Conservation (phyloP, 1,139 yeast genomes). For the Nakaseomyces glabratus region DNA sequence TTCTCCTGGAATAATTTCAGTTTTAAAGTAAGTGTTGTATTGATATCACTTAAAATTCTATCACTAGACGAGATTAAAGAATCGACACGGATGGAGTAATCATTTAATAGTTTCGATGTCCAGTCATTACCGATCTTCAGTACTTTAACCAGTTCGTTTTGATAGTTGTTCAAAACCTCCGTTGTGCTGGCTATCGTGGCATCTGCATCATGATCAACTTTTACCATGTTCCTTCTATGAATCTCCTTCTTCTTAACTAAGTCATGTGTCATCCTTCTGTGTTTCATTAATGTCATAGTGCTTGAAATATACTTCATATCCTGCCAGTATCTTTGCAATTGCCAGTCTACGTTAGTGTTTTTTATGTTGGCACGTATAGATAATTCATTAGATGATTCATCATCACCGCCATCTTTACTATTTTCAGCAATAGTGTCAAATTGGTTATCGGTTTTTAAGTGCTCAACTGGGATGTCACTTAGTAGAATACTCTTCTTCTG, state of each 20-base stretch:
- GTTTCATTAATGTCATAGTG: constrained; percentile 21
- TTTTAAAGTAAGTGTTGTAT: constrained; percentile 68
- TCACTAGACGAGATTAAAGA: constrained; percentile 62
- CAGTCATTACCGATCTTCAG: constrained; percentile 21
- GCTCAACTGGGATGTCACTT: constrained; percentile 11
- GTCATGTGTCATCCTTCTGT: constrained; percentile 23
- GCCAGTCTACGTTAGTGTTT: constrained; percentile 15
- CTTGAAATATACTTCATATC: constrained; percentile 21
- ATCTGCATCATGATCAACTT: constrained; percentile 15
- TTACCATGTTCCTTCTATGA: constrained; percentile 13
- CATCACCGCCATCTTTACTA: constrained; percentile 3
- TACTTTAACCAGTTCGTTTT: constrained; percentile 20
- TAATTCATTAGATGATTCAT: constrained; percentile 4
- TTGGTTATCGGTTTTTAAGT: constrained; percentile 4
- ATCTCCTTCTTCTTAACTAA: constrained; percentile 19
- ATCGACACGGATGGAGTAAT: constrained; percentile 37
- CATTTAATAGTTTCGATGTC: constrained; percentile 28
- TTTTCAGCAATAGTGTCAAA: constrained; percentile 3
- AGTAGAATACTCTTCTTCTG: constrained; percentile 8
- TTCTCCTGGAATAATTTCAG: constrained; percentile 62
- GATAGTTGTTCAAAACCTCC: constrained; percentile 17
- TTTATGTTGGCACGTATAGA: constrained; percentile 4
- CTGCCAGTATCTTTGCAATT: constrained; percentile 22
- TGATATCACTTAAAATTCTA: constrained; percentile 70
- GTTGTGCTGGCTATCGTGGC: constrained; percentile 15